phyloP scores from a whole-genome alignment of 1,284 basidiomycete genomes.

The Austroboletus novae-zelandiae region DNA sequence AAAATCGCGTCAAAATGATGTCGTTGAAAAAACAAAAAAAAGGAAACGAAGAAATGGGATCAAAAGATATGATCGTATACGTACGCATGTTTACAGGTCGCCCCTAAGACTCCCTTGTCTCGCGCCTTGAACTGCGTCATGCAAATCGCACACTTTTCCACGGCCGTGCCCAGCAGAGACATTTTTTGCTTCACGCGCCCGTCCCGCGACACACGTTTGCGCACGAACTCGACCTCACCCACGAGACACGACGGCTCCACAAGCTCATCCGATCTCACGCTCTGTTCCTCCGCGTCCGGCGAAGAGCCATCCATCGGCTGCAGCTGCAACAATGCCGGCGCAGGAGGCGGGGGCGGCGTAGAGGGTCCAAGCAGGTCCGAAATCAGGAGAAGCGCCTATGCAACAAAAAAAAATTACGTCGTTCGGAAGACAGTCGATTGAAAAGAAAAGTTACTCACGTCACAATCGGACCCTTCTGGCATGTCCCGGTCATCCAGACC shows the following conservation, averaged over 20 bases:
- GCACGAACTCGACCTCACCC: slow-evolving; percentile 62
- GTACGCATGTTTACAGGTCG: slow-evolving; percentile 68
- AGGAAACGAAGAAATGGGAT: neutral
- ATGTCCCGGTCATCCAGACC: slow-evolving; percentile 25
- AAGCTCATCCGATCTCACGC: neutral
- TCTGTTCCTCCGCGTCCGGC: slow-evolving; percentile 8
- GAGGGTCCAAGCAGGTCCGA: slow-evolving; percentile 31
- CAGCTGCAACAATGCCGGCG: neutral
- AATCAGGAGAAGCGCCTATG: slow-evolving; percentile 32
- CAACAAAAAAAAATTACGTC: slow-evolving; percentile 15
- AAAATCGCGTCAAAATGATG: neutral
- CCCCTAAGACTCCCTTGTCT: slow-evolving; percentile 56
- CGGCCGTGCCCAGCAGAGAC: slow-evolving; percentile 64
- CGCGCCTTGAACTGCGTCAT: slow-evolving; percentile 70
- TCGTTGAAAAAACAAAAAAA: neutral
- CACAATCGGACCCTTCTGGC: slow-evolving; percentile 32
- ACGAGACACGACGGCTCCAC: slow-evolving; percentile 40
- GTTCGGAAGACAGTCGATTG: slow-evolving; percentile 16
- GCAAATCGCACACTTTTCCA: slow-evolving; percentile 82
- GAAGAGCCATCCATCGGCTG: neutral
- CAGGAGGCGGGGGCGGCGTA: slow-evolving; percentile 17
- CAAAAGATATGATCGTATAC: slow-evolving; percentile 22
- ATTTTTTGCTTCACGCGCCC: slow-evolving; percentile 81
- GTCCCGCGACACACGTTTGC: slow-evolving; percentile 62
- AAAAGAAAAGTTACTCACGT: slow-evolving; percentile 29